Percentiles rank a stretch among this genome's conserved stretches.
phyloP scores from a whole-genome alignment of 148 eudicot species.

The Limonium bicolor region DNA sequence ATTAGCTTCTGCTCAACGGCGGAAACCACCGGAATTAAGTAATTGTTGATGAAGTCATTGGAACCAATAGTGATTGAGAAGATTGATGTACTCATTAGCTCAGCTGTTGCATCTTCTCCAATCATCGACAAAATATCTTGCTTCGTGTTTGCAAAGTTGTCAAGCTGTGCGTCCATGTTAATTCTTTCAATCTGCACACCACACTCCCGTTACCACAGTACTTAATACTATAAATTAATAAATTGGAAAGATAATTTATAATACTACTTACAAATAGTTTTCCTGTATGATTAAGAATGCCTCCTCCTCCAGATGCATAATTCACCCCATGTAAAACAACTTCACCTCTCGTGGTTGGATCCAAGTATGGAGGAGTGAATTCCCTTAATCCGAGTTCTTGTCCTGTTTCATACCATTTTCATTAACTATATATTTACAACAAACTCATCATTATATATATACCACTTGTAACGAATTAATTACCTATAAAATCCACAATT shows the following conservation, averaged over 20 bases:
- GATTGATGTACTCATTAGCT: slow-evolving; percentile 31
- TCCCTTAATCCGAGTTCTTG: slow-evolving; percentile 38
- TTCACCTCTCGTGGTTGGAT: slow-evolving; percentile 54
- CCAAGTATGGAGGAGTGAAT: slow-evolving; percentile 67
- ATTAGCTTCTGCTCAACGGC: slow-evolving; percentile 20
- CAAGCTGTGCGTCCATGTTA: slow-evolving; percentile 70
- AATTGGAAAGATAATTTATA: not conserved
- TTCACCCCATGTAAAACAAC: slow-evolving; percentile 58
- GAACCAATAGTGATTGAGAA: slow-evolving; percentile 70
- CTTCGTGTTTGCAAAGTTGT: slow-evolving; percentile 74
- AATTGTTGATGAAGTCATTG: slow-evolving; percentile 91
- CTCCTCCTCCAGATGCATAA: slow-evolving; percentile 92
- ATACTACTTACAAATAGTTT: slow-evolving; percentile 41
- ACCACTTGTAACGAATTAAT: no score
- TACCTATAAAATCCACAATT: slow-evolving; percentile 58
- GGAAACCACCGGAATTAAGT: slow-evolving; percentile 50
- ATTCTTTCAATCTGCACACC: slow-evolving; percentile 52
- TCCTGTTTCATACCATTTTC: no score
- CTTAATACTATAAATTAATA: not conserved
- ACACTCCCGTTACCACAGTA: not conserved
- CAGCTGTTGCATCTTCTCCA: slow-evolving; percentile 34
- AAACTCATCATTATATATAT: not conserved
- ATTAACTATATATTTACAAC: slow-evolving; percentile 1
- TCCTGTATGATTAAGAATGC: slow-evolving; percentile 63
- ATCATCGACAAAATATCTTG: slow-evolving; percentile 36